Percentiles rank a stretch among this genome's conserved stretches.
Evolutionary conservation across 768 basidiomycete species (phyloP).

Genomic region (Boletus subparvulus): DNA sequence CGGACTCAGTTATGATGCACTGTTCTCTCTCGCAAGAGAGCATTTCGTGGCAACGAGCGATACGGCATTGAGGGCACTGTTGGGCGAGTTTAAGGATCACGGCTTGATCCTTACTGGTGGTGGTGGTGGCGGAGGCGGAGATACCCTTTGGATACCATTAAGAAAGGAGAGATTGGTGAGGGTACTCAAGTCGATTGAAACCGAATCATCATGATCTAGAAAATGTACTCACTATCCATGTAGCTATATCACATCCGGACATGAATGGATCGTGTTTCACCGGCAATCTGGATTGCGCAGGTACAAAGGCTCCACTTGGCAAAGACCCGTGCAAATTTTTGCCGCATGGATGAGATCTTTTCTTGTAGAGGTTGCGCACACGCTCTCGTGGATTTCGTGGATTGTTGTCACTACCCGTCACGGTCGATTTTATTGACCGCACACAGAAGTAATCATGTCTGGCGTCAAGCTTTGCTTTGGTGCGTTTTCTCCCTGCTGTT

Average conservation of each 20-base stretch:
- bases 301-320: too few species aligned
- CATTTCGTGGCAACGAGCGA: constrained; percentile 90
- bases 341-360: not conserved
- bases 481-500: not conserved
- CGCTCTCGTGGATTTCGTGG: not conserved
- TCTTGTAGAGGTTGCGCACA: not conserved
- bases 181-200: constrained; percentile 38
- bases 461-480: not conserved
- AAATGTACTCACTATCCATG: not conserved
- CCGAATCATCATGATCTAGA: constrained; percentile 16
- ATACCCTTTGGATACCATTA: constrained; percentile 86
- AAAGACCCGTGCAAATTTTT: too few species aligned
- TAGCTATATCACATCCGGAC: not conserved
- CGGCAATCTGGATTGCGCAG: not conserved
- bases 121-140: constrained; percentile 42
- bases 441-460: not conserved
- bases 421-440: not conserved
- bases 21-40: constrained; percentile 75
- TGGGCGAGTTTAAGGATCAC: constrained; percentile 93
- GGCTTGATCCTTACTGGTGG: constrained; percentile 61
- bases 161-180: constrained; percentile 67
- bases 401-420: not conserved
- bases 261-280: not conserved
- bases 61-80: constrained; percentile 72
- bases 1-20: constrained; percentile 60